Percentiles rank a stretch among this genome's conserved stretches.
phyloP scores from a whole-genome alignment of 495 filamentous ascomycete species.

The Trichoderma reesei region DNA sequence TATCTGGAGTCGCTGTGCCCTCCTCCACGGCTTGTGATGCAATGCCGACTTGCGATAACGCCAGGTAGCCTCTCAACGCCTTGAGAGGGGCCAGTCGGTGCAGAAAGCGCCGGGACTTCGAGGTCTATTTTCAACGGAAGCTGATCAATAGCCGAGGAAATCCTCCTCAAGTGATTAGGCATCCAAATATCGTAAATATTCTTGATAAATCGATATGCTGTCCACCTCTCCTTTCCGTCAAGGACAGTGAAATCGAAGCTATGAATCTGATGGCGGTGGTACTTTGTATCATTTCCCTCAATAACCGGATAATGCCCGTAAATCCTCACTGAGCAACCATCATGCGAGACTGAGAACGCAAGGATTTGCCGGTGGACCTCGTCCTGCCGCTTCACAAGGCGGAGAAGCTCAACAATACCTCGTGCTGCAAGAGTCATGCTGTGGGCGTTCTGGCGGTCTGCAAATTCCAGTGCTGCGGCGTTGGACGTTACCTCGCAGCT shows the following conservation, averaged over 20 bases:
- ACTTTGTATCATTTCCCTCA: conserved; percentile 18
- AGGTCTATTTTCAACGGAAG: no score
- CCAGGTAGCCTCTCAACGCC: no score
- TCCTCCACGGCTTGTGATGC: no score
- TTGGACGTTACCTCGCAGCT: conserved; percentile 23
- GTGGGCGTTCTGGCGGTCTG: background rate
- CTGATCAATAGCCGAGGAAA: conserved; percentile 33
- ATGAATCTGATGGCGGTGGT: conserved; percentile 22
- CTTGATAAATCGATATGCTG: conserved; percentile 19
- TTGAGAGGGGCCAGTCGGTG: no score
- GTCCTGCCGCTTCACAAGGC: conserved; percentile 22
- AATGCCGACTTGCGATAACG: no score
- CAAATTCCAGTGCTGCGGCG: background rate
- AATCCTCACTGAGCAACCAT: conserved; percentile 28
- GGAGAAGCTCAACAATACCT: conserved; percentile 25
- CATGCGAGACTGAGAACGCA: conserved; percentile 38
- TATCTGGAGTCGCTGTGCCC: no score
- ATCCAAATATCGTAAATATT: conserved; percentile 34
- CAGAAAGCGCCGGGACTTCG: no score
- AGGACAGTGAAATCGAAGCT: conserved; percentile 7
- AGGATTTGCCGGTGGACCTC: conserved; percentile 31
- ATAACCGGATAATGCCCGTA: conserved; percentile 28
- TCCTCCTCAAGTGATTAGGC: conserved; percentile 29
- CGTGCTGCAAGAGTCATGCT: conserved; percentile 30
- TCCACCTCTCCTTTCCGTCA: conserved; percentile 15